Evolutionary conservation across 768 basidiomycete genomes (phyloP), one percentile per base, ranked within the genome.

Genomic region (Pisolithus microcarpus): DNA sequence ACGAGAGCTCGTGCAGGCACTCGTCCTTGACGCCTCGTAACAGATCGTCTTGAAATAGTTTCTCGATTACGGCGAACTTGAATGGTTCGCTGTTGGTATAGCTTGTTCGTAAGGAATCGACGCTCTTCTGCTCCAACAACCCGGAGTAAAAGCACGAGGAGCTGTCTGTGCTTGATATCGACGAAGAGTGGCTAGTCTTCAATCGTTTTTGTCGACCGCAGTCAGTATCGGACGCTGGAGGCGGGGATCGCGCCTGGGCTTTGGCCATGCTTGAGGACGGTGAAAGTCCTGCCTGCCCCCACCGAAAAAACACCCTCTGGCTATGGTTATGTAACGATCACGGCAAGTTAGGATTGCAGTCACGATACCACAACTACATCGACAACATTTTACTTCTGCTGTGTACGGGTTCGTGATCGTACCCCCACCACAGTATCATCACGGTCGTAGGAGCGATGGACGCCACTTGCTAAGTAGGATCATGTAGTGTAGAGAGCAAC

Each of bases 41-140:
- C 24, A 98, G 76, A 7, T 85, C 85, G 57, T 93, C 85, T 59
- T 86, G 82, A 67, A 97, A 87, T 18, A 97, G 75, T 58, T 84
- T 80, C 46, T 86, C 81, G 49, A 96, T 77, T 46, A 90, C 75
- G 16, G 81, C 82, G 69, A 94, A 83, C 67, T 86, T 88, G 78
- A 84, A 97, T 0, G 93, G 93, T 49, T 74, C 62, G 58, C 73
- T 83, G 6, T 69, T 56, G 11, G 65, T 56, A 66, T 96, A 95
- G 38, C 70, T 65, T 11, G 70, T 57, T 57, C 79, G 72, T 36
- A 91, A 72, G 18, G 70, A 64, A 30, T 81, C 71, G 54, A 86
- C 74, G 55, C 74, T 80, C 46, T 72, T 64, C 48, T 75, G 73
- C 51, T 80, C 75, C 53, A 91, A 78, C 43, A 91, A 67, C 40